These are phyloP conservation scores for Phaeophleospora eucalypticola DNA, from an alignment of 2,329 filamentous ascomycete genomes.

Conservation along the genomic window DNA sequence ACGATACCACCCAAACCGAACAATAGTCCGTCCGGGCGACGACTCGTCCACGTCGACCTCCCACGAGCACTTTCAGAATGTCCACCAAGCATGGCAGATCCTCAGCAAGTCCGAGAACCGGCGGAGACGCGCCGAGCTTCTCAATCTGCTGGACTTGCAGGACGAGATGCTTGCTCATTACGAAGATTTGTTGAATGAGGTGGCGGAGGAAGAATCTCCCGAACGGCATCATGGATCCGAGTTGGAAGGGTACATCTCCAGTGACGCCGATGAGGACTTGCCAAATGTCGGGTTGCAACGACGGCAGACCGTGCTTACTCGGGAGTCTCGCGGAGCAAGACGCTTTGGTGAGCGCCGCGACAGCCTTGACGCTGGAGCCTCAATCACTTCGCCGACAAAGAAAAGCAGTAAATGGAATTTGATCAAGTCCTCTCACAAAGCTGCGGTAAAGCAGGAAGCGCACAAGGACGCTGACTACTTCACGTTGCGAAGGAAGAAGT, in stretches of 20 bases:
- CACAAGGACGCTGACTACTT: constrained; percentile 25
- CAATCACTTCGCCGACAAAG: constrained; percentile 19
- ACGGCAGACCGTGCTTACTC: constrained; percentile 22
- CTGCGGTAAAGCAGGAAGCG: constrained; percentile 8
- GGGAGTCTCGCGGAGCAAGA: constrained; percentile 11
- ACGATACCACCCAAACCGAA: constrained; percentile 61
- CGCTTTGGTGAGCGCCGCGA: constrained; percentile 14
- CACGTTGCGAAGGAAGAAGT: constrained; percentile 26
- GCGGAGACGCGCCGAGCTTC: constrained; percentile 26
- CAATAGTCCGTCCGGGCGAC: constrained; percentile 41
- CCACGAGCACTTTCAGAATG: constrained; percentile 27
- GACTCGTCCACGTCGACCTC: constrained; percentile 39
- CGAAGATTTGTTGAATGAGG: constrained; percentile 22
- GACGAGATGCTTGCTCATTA: constrained; percentile 24
- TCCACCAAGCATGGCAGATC: constrained; percentile 31
- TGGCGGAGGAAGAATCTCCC: constrained; percentile 7
- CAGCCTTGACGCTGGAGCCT: constrained; percentile 5
- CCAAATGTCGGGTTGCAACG: constrained; percentile 24
- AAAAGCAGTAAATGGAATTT: constrained; percentile 12
- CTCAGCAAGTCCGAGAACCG: constrained; percentile 27
- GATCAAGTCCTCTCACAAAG: constrained; percentile 5
- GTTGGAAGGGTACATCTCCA: constrained; percentile 29
- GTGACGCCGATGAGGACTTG: constrained; percentile 32
- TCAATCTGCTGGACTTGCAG: constrained; percentile 29
- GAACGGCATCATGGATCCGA: constrained; percentile 17